Conservation (phyloP, 352 stramenopile species). For the Plasmopara viticola region DNA sequence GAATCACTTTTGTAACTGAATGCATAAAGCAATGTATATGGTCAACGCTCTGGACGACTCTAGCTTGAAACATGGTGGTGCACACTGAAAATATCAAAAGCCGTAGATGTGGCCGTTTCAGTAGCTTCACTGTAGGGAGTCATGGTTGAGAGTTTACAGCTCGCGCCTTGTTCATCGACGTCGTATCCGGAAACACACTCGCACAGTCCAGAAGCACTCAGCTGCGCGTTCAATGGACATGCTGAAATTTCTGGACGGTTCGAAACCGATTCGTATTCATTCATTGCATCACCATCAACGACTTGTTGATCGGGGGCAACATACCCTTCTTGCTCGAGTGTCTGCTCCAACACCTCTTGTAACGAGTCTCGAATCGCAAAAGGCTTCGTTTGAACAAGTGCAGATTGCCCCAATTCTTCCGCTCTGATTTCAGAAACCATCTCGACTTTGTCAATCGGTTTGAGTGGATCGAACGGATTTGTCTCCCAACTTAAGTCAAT, state of each 20-base stretch:
- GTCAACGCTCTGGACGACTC: neutral
- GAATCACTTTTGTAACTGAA: no score
- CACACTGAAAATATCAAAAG: constrained; percentile 14
- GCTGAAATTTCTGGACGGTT: neutral
- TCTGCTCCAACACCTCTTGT: constrained; percentile 1
- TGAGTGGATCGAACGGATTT: neutral
- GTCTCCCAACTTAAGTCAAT: neutral
- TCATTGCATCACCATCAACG: neutral
- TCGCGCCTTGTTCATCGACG: constrained; percentile 16
- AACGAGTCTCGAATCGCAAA: constrained; percentile 1
- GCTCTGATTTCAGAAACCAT: neutral
- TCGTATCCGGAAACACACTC: constrained; percentile 41
- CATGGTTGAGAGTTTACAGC: constrained; percentile 30
- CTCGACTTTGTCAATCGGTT: neutral
- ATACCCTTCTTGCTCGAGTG: neutral
- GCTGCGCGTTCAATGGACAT: constrained; percentile 34
- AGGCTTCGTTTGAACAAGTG: neutral
- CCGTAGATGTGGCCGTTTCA: constrained; percentile 5
- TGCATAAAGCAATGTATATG: no score
- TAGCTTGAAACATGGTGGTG: constrained; percentile 12
- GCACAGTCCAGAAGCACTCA: constrained; percentile 28
- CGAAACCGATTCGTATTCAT: constrained; percentile 5
- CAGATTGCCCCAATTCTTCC: constrained; percentile 1
- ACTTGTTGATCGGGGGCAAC: neutral
- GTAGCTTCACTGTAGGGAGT: constrained; percentile 10